Evolutionary conservation across 129 eudicot species (phyloP), one percentile per base, ranked within the genome.

Genomic region (Apium graveolens): DNA sequence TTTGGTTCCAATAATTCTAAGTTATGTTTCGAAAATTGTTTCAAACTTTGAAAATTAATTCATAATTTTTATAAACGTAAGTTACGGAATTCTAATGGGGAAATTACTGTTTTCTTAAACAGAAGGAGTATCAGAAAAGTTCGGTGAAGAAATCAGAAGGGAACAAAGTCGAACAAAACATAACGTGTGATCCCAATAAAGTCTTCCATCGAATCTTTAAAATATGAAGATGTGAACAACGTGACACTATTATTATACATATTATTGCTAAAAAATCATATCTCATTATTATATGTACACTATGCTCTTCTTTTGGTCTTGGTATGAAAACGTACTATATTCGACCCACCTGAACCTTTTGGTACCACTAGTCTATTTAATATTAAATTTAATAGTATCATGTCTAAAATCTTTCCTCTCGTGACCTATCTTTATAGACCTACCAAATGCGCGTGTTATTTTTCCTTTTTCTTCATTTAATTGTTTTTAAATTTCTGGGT

Each of bases 181-280:
- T 70, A 32, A 9, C 75, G 42, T 32, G 75, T 69, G 44, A 69
- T 69, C 41, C 74, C 44, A 35, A 35, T 69, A 69, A 69, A 69
- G 74, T 69, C 39, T 11, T 68, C 16, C 3, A 1, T 13, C 4
- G 11, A 3, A 8, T 32, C 42, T 39, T 70, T 37, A 6, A 70
- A 70, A 38, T 38, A 38, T 70, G 26, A 5, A 77, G 80, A 38
- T 70, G 72, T 77, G 73, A 77, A 77, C 80, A 77, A 77, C 73
- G 72, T 77, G 80, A 77, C 38, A 77, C 14, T 77, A 76, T 38
- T 74, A 39, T 5, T 66, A 12, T 66, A 2, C 3, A n/a, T 9
- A 24, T 55, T 48, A 48, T 18, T 44, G 12, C 12, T 44, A 10
- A 10, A 43, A 43, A 10, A 43, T 43, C 8, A 62, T 62, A 26